phyloP scores from a whole-genome alignment of 148 eudicot genomes.

The Fagopyrum esculentum region DNA sequence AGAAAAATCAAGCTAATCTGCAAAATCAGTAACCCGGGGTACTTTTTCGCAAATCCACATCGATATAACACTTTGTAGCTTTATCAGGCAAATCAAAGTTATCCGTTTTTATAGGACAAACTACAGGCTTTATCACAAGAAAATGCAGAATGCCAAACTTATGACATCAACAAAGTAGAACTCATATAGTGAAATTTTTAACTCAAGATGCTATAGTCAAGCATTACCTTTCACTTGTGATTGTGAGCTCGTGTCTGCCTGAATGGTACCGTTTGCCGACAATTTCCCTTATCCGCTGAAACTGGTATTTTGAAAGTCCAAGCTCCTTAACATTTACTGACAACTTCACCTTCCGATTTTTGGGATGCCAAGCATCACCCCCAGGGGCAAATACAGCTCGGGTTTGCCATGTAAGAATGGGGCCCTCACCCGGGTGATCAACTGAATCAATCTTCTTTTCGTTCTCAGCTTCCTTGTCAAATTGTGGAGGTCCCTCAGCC shows the following conservation, averaged over 20 bases:
- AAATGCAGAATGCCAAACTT: not conserved
- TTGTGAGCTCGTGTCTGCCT: slow-evolving; percentile 82
- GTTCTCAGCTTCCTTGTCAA: slow-evolving; percentile 31
- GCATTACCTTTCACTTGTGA: slow-evolving; percentile 85
- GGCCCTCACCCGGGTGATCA: slow-evolving; percentile 89
- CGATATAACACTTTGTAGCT: not conserved
- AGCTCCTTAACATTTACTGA: slow-evolving; percentile 91
- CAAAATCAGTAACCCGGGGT: not conserved
- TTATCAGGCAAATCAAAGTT: not conserved
- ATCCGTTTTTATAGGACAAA: not conserved
- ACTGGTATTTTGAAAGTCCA: slow-evolving; percentile 79
- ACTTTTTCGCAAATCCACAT: not conserved
- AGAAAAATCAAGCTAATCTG: not conserved
- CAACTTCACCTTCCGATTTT: slow-evolving; percentile 86
- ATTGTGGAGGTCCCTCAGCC: slow-evolving; percentile 45
- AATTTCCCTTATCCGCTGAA: slow-evolving; percentile 68
- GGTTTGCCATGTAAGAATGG: slow-evolving; percentile 85
- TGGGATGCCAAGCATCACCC: slow-evolving; percentile 97
- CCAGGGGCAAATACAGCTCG: slow-evolving; percentile 74
- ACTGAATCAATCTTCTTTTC: slow-evolving; percentile 37
- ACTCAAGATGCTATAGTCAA: not conserved
- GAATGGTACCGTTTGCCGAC: slow-evolving; percentile 83
- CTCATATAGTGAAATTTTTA: not conserved
- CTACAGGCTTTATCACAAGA: not conserved
- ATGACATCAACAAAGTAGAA: not conserved